Evolutionary conservation across 345 rosid species (phyloP).

Genomic region (Orychophragmus violaceus): DNA sequence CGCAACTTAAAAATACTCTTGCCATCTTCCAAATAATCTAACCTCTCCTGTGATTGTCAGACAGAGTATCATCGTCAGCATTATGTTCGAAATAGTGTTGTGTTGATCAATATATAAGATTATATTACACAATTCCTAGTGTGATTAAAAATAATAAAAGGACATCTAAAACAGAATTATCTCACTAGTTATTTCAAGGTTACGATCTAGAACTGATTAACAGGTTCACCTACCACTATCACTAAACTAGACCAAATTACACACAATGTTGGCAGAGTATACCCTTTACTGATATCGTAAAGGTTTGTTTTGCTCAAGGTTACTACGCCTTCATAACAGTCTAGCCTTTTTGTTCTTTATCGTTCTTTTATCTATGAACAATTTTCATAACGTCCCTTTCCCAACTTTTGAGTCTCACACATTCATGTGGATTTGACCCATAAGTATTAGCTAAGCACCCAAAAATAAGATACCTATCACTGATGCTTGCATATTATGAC

Average conservation of each 20-base stretch:
- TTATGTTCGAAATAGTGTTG: constrained; percentile 6
- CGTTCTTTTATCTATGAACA: neutral
- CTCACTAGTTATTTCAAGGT: neutral
- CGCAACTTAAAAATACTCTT: constrained; percentile 81
- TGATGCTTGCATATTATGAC: constrained; percentile 13
- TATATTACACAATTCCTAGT: neutral
- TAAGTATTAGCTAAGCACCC: neutral
- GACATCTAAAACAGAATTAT: neutral
- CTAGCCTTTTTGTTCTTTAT: constrained; percentile 7
- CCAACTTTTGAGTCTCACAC: constrained; percentile 2
- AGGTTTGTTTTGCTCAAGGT: constrained; percentile 4
- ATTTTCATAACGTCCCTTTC: constrained; percentile 5
- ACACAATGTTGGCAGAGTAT: constrained; percentile 13
- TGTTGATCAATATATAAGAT: neutral
- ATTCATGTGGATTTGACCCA: neutral
- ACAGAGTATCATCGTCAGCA: neutral
- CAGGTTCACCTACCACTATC: neutral
- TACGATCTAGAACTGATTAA: constrained; percentile 1
- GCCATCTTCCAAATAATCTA: constrained; percentile 97
- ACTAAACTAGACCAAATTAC: constrained; percentile 4
- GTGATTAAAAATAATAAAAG: neutral
- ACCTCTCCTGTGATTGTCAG: constrained; percentile 62
- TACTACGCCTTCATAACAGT: constrained; percentile 4
- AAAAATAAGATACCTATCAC: neutral
- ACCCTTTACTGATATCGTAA: neutral